phyloP scores from a whole-genome alignment of 805 yeast species.

The Scheffersomyces spartinae region DNA sequence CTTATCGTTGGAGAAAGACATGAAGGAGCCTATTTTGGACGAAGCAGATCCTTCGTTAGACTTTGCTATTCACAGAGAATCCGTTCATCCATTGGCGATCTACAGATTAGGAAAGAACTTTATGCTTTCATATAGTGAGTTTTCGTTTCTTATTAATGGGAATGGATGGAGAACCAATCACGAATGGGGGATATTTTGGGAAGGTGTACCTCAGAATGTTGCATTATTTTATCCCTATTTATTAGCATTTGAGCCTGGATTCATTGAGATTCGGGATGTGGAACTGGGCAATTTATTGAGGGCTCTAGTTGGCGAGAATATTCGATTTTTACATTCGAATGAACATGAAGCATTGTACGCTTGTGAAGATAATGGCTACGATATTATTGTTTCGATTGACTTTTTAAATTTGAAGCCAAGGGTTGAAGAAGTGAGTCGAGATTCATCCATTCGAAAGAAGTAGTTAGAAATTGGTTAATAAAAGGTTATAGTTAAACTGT shows the following conservation, averaged over 20 bases:
- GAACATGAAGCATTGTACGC: conserved; percentile 92
- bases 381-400: conserved; percentile 84
- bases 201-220: conserved; percentile 86
- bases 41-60: conserved; percentile 98
- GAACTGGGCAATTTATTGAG: conserved; percentile 77
- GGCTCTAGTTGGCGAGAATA: conserved; percentile 87
- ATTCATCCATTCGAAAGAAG: background rate
- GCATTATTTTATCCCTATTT: conserved; percentile 92
- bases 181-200: conserved; percentile 94
- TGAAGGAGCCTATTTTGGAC: conserved; percentile 81
- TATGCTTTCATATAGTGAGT: conserved; percentile 79
- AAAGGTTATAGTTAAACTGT: background rate
- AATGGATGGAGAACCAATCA: conserved; percentile 96
- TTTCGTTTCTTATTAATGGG: conserved; percentile 86
- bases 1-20: conserved; percentile 72
- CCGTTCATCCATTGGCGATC: conserved; percentile 78
- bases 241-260: conserved; percentile 78
- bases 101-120: conserved; percentile 86
- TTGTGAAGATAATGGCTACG: conserved; percentile 83
- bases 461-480: background rate
- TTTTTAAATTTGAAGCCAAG: conserved; percentile 59
- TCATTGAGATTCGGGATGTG: conserved; percentile 87
- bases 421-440: conserved; percentile 1
- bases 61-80: conserved; percentile 74
- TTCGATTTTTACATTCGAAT: conserved; percentile 76